Base-by-base conservation (phyloP, 495 filamentous ascomycete genomes). In the Aspergillus bertholletiae region DNA sequence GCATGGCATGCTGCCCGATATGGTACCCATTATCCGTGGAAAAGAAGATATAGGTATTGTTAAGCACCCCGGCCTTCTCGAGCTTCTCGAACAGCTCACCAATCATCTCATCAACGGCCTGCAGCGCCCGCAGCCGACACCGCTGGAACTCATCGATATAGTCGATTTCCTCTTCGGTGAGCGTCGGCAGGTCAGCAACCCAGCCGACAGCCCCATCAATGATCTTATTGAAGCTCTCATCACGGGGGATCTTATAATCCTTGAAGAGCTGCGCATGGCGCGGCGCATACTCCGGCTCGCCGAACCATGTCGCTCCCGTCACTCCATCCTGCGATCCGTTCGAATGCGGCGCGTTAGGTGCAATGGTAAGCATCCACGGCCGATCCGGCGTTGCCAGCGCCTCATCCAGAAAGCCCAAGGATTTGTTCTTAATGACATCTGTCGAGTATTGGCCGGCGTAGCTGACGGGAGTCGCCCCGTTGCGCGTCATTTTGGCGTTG, bases 1-100 rank as follows among this genome's bases (percentile, higher is more conserved):
- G 79, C 55, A 88, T 65, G 7, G 85, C 75, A 66, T 89, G 86
- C 58, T 88, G 85, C 21, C 82, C 79, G 18, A 87, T 79, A 57
- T 88, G 84, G 59, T 84, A 88, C 0, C 86, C 86, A 61, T 88
- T 88, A 57, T 88, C 86, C 1, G 79, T 83, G 1, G 82, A 80
- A 59, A 81, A 88, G 54, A 89, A 73, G 49, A 89, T 74, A 55
- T 82, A 88, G 0, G 85, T 88, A 59, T 86, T 80, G 15, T 88
- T 82, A 18, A 88, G 65, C 8, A 84, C 63, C 3, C 73, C 75
- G n/a, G 74, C 50, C 7, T 71, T 55, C 5, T 79, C 75, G 7
- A 89, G 63, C 13, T 74, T 71, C 2, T 55, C 49, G 15, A 88
- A 57, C 17, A 88, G 46, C 0, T 62, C 67, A n/a, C 79, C 82